phyloP scores from a whole-genome alignment of 163 green algal species.

The Volvox carteri region DNA sequence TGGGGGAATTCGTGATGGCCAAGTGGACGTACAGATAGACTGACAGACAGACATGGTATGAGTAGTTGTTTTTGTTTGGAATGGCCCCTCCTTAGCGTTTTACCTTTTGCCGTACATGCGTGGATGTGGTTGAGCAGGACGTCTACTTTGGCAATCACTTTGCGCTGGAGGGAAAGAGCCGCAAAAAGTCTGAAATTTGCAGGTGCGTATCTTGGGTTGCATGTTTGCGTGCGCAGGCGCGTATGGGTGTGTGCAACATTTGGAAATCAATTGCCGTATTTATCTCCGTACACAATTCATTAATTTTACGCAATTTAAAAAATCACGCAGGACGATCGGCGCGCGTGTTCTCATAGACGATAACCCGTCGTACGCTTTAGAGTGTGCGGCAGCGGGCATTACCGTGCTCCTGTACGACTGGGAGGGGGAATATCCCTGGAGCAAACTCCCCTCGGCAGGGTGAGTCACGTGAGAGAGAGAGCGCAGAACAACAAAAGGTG shows the following conservation, averaged over 20 bases:
- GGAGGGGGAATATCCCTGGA: constrained; percentile 92
- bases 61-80: too few species aligned
- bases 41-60: too few species aligned
- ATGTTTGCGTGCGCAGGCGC: background rate
- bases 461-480: too few species aligned
- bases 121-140: constrained; percentile 53
- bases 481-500: too few species aligned
- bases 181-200: constrained; percentile 95
- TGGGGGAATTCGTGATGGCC: too few species aligned
- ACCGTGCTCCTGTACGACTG: constrained; percentile 96
- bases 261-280: background rate
- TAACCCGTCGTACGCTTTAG: constrained; percentile 93
- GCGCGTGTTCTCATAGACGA: constrained; percentile 95
- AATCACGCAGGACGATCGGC: constrained; percentile 83
- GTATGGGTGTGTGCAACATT: too few species aligned
- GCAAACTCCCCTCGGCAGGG: constrained; percentile 71
- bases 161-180: constrained; percentile 84
- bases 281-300: too few species aligned
- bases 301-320: too few species aligned
- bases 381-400: constrained; percentile 92
- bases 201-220: constrained; percentile 55
- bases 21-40: too few species aligned
- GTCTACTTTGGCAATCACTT: constrained; percentile 99
- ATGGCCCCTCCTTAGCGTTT: too few species aligned
- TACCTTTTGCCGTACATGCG: too few species aligned